Percentiles rank a stretch among this genome's conserved stretches.
phyloP scores from a whole-genome alignment of 768 basidiomycete genomes.

The Tricholoma sp. region DNA sequence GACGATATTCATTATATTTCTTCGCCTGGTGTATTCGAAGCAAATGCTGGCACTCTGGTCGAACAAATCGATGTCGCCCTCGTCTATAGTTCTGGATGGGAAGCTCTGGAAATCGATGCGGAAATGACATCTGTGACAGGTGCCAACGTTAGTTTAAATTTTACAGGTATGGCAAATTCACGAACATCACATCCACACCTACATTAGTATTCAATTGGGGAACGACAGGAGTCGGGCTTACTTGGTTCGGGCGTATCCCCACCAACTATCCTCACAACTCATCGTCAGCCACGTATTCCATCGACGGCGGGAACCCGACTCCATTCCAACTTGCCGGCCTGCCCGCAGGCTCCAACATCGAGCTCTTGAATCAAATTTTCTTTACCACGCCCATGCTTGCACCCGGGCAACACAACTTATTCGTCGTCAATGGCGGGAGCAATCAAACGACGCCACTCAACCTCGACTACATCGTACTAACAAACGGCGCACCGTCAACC shows the following conservation, averaged over 20 bases:
- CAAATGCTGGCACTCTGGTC: constrained; percentile 13
- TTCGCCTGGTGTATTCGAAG: constrained; percentile 12
- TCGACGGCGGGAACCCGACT: constrained; percentile 15
- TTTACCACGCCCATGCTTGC: constrained; percentile 18
- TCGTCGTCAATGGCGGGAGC: constrained; percentile 17
- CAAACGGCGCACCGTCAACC: constrained; percentile 11
- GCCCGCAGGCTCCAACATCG: not conserved
- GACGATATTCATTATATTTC: constrained; percentile 24
- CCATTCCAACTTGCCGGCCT: constrained; percentile 18
- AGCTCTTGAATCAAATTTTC: constrained; percentile 19
- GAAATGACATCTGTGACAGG: constrained; percentile 12
- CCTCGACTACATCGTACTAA: constrained; percentile 19
- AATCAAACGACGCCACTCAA: constrained; percentile 18
- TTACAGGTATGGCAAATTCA: constrained; percentile 14
- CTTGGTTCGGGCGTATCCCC: constrained; percentile 10
- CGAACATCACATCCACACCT: not conserved
- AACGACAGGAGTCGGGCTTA: constrained; percentile 8
- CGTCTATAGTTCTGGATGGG: constrained; percentile 18
- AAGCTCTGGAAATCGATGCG: constrained; percentile 8
- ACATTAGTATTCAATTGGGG: constrained; percentile 5
- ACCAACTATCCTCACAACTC: not conserved
- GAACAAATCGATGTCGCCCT: constrained; percentile 17
- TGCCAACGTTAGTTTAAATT: constrained; percentile 15
- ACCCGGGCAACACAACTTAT: constrained; percentile 17
- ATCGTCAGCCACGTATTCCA: constrained; percentile 9